Conservation (phyloP, 2,329 filamentous ascomycete species). For the Oidium heveae region DNA sequence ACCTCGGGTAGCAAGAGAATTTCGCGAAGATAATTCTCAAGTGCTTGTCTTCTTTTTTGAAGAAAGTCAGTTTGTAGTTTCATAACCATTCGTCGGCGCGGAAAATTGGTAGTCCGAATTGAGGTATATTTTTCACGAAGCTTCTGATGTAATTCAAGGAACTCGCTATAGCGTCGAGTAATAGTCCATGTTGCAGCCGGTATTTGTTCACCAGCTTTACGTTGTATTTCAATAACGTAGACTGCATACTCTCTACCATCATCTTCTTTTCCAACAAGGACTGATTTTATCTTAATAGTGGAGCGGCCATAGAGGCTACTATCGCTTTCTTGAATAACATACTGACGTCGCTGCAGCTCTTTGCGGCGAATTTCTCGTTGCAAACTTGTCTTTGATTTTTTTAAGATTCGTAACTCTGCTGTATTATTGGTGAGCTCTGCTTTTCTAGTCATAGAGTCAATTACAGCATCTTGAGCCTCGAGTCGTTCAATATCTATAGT, state of each 20-base stretch:
- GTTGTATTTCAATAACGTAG: slow-evolving; percentile 77
- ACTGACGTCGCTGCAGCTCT: slow-evolving; percentile 87
- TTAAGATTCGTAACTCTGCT: slow-evolving; percentile 70
- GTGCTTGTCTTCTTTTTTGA: slow-evolving; percentile 57
- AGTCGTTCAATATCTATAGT: slow-evolving; percentile 79
- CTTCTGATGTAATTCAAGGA: slow-evolving; percentile 81
- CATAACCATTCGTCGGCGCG: slow-evolving; percentile 75
- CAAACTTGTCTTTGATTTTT: slow-evolving; percentile 82
- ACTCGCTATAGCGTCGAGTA: slow-evolving; percentile 85
- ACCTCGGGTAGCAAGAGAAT: slow-evolving; percentile 74
- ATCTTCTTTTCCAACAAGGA: slow-evolving; percentile 75
- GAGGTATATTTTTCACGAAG: slow-evolving; percentile 66
- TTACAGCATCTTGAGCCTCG: slow-evolving; percentile 63
- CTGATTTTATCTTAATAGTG: slow-evolving; percentile 69
- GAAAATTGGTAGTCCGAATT: slow-evolving; percentile 76
- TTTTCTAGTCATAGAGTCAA: slow-evolving; percentile 78
- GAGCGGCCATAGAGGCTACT: slow-evolving; percentile 89
- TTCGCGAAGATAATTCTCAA: slow-evolving; percentile 67
- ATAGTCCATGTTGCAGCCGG: slow-evolving; percentile 87
- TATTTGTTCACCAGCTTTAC: slow-evolving; percentile 85
- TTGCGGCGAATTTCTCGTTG: slow-evolving; percentile 82
- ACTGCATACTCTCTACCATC: slow-evolving; percentile 84
- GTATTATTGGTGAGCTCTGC: slow-evolving; percentile 94
- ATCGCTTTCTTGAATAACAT: slow-evolving; percentile 91
- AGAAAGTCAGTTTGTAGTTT: slow-evolving; percentile 92